Base-by-base conservation (phyloP, 1,139 yeast genomes). In the Kurtzmaniella quercitrusa region DNA sequence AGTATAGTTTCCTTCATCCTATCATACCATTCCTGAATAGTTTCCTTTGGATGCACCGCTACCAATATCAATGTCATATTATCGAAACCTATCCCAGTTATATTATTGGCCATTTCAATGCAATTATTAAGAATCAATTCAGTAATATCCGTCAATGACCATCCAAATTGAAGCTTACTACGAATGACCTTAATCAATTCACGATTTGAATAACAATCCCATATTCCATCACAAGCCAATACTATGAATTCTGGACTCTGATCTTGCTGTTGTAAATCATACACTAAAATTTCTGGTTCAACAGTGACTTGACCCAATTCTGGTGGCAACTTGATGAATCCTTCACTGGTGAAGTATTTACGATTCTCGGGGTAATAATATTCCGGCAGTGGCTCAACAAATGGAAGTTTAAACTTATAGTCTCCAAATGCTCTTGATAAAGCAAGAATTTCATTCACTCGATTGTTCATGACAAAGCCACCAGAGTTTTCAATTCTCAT, bases 391-490 rank as follows among this genome's bases (percentile, higher is more conserved):
- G 57, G 58, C 46, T 63, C 70, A 53, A 62, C 62, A 55, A 52
- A 74, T 45, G 70, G 82, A 25, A 67, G 51, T 58, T 77, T 85
- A 60, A 85, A 85, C 50, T 75, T 76, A 57, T 81, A 83, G 59
- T 85, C 93, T 5, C 93, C 90, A 63, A 85, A 82, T 14, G 93
- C 91, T 54, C 93, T 68, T 38, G 87, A 79, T 42, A 85, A 65
- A 6, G 91, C 91, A 46, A 85, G 62, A 1, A 85, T 77, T 41
- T 88, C 90, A 53, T 85, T 85, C 12, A 85, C 87, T 50, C 94
- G 67, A 41, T 82, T 82, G 49, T 79, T 74, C 8, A 79, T 67
- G 2, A 85, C 88, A 49, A 80, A 80, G 1, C 91, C 93, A 12
- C 88, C 88, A 47, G 83, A 79, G 52, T 81, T 85, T 50, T 82